Base-by-base conservation (phyloP, 2,329 filamentous ascomycete species). In the Arthrocladium fulminans region DNA sequence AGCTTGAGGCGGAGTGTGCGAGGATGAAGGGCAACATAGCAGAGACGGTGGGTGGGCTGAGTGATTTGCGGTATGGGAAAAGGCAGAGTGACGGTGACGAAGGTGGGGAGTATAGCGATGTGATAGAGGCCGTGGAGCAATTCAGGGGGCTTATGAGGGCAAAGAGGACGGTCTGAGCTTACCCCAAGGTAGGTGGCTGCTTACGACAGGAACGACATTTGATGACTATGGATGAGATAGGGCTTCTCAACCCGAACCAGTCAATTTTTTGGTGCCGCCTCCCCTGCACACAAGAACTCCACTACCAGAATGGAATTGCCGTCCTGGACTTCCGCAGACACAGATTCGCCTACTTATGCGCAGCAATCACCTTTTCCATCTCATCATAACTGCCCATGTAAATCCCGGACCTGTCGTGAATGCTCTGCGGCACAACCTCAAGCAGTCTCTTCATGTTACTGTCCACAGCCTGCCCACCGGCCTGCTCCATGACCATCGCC, bases 401-500 rank as follows among this genome's bases (percentile, higher is more conserved):
- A 62, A 98, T 96, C 57, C 92, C 92, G 17, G 88, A 89, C 63
- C 83, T 80, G 71, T 98, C 92, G 68, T 98, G 92, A 62, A 98
- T 98, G 67, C 87, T 77, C 67, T 94, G 84, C 1, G 92, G 92
- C 1, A 87, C 80, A 34, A 97, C 82, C 48, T 87, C 83, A 57
- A 98, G 74, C 84, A 98, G 89, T 52, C 90, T 80, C 57, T 80
- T 73, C 88, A 95, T 96, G 49, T 86, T 83, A 70, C 86, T 89
- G 70, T 97, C 84, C 48, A 98, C 73, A 15, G 92, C 92, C 68
- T 94, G 83, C 52, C 92, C 92, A 59, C 92, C 92, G 60, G 92
- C 92, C 70, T 98, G 96, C 72, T 98, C 92, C 67, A 98, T 97
- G 5, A 98, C 80, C 83, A 97, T 86, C 20, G 92, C 92, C 92